phyloP scores from a whole-genome alignment of 1,284 basidiomycete genomes.

The Sporisorium scitamineum region DNA sequence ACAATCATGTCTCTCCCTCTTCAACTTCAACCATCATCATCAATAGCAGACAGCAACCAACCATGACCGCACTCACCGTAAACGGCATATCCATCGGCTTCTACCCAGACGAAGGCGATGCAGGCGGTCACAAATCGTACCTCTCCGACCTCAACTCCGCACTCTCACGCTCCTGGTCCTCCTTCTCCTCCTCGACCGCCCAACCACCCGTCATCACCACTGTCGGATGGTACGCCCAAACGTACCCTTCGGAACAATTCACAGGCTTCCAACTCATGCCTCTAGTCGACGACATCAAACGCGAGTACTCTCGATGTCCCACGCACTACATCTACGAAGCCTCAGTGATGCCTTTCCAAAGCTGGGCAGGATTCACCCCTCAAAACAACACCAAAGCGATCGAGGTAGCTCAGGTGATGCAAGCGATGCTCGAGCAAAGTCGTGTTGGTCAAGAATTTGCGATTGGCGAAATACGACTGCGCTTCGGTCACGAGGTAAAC shows the following conservation, averaged over 20 bases:
- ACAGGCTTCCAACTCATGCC: constrained; percentile 41
- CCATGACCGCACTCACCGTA: constrained; percentile 5
- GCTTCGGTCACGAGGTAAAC: constrained; percentile 45
- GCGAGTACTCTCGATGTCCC: not conserved
- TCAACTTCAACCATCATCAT: not conserved
- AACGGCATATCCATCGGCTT: constrained; percentile 31
- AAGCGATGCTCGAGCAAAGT: constrained; percentile 20
- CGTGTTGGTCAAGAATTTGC: not conserved
- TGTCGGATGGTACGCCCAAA: constrained; percentile 45
- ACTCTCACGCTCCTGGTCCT: constrained; percentile 12
- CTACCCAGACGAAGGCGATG: constrained; percentile 48
- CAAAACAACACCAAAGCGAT: constrained; percentile 18
- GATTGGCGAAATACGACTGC: constrained; percentile 22
- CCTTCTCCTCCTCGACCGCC: not conserved
- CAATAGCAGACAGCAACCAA: not conserved
- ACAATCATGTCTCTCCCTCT: not conserved
- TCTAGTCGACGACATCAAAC: constrained; percentile 30
- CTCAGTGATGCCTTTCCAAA: constrained; percentile 41
- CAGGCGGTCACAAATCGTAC: constrained; percentile 31
- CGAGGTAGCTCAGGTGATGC: constrained; percentile 27
- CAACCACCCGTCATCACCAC: constrained; percentile 15
- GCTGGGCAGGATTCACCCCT: constrained; percentile 28
- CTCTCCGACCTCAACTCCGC: constrained; percentile 36
- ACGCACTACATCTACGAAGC: constrained; percentile 25
- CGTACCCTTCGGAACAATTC: constrained; percentile 25